Percentiles rank a stretch among this genome's conserved stretches.
Evolutionary conservation across 1,284 basidiomycete species (phyloP).

Genomic region (Moesziomyces aphidis): DNA sequence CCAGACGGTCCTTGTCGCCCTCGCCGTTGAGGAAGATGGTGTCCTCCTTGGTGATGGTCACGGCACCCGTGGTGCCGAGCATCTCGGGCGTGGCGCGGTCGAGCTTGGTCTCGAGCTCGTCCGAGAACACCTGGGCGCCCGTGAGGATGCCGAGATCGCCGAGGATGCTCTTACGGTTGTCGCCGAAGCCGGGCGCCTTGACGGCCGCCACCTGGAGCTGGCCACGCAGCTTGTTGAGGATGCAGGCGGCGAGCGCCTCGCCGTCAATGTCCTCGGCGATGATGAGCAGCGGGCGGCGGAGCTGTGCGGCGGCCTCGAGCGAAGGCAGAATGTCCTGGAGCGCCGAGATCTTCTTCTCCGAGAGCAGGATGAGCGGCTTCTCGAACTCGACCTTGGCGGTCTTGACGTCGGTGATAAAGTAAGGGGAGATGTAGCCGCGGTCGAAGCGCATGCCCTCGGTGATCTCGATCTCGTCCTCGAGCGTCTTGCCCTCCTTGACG

Average conservation of each 20-base stretch:
- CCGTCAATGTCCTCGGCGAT: constrained; percentile 98
- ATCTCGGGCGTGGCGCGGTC: constrained; percentile 89
- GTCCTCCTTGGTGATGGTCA: constrained; percentile 98
- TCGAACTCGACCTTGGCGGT: constrained; percentile 95
- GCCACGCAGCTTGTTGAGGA: constrained; percentile 97
- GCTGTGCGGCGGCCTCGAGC: constrained; percentile 90
- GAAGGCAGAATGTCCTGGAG: constrained; percentile 95
- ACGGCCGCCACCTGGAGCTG: constrained; percentile 92
- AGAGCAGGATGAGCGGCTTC: constrained; percentile 91
- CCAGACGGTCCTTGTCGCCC: constrained; percentile 63
- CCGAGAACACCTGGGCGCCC: constrained; percentile 96
- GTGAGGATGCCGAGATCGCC: constrained; percentile 97
- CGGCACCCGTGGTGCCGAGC: constrained; percentile 89
- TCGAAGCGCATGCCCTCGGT: constrained; percentile 99
- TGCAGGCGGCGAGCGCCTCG: constrained; percentile 95
- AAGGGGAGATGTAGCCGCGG: constrained; percentile 97
- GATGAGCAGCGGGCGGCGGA: constrained; percentile 91
- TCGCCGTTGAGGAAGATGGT: constrained; percentile 95
- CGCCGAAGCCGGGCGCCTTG: constrained; percentile 98
- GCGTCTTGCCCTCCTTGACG: constrained; percentile 97
- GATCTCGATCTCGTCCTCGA: constrained; percentile 97
- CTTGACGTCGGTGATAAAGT: constrained; percentile 99
- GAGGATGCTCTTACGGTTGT: constrained; percentile 97
- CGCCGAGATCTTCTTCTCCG: constrained; percentile 97
- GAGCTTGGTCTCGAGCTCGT: constrained; percentile 97